Conservation (phyloP, 805 yeast genomes). For the Ogataea polymorpha region DNA sequence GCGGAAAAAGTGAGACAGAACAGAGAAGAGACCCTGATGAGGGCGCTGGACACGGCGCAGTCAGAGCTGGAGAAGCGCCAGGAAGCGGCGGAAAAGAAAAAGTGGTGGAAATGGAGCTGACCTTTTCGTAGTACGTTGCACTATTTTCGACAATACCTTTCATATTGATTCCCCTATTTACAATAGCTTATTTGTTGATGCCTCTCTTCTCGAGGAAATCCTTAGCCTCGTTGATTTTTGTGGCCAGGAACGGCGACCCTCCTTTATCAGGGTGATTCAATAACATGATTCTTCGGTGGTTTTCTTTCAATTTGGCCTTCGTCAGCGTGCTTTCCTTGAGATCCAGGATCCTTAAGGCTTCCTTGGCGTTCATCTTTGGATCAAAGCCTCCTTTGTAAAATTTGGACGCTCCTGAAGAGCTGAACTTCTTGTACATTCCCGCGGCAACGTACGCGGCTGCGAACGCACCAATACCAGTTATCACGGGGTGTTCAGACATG, state of each 20-base stretch:
- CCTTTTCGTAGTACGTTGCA: background rate
- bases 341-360: constrained; percentile 81
- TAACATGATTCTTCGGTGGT: constrained; percentile 81
- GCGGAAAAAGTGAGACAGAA: constrained; percentile 70
- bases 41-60: constrained; percentile 45
- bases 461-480: constrained; percentile 68
- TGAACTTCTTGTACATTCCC: constrained; percentile 61
- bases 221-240: constrained; percentile 89
- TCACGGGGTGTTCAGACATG: constrained; percentile 73
- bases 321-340: constrained; percentile 63
- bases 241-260: constrained; percentile 85
- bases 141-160: background rate
- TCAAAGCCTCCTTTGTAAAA: constrained; percentile 89
- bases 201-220: constrained; percentile 72
- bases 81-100: background rate
- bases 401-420: constrained; percentile 63
- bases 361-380: constrained; percentile 82
- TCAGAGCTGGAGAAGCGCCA: constrained; percentile 24
- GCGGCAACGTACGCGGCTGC: constrained; percentile 62
- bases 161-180: constrained; percentile 3
- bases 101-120: constrained; percentile 1
- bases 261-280: constrained; percentile 94
- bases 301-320: constrained; percentile 66
- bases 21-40: constrained; percentile 54
- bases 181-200: constrained; percentile 31